A percentile compares a stretch with the other conserved stretches of the same genome.
Evolutionary conservation across 495 filamentous ascomycete genomes (phyloP).

Genomic region (Rostrohypoxylon terebratum): DNA sequence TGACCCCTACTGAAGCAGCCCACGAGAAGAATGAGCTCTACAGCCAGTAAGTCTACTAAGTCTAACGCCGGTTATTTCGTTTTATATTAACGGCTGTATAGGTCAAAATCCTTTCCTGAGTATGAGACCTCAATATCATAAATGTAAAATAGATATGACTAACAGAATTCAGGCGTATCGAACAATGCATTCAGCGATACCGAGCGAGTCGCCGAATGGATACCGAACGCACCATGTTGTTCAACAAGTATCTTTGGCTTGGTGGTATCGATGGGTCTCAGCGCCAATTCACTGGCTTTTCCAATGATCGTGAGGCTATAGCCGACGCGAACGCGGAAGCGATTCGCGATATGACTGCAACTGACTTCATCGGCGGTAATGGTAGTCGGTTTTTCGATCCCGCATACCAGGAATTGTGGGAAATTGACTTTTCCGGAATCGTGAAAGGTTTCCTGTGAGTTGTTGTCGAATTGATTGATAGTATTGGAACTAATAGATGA

Average conservation of each 20-base stretch:
- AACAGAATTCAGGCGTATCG: conserved; percentile 71
- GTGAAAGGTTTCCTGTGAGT: conserved; percentile 81
- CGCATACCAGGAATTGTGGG: conserved; percentile 65
- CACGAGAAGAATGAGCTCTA: conserved; percentile 71
- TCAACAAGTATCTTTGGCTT: conserved; percentile 81
- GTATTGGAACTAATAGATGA: conserved; percentile 44
- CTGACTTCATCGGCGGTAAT: conserved; percentile 64
- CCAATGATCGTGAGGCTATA: conserved; percentile 62
- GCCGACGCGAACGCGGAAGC: conserved; percentile 68
- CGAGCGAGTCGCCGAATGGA: conserved; percentile 79
- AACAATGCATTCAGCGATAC: conserved; percentile 87
- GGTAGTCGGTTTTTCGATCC: conserved; percentile 60
- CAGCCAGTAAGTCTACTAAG: conserved; percentile 54
- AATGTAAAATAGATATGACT: conserved; percentile 3
- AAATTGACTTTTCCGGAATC: conserved; percentile 83
- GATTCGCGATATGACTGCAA: conserved; percentile 70
- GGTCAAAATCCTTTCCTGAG: conserved; percentile 54
- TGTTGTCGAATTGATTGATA: conserved; percentile 20
- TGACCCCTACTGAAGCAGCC: conserved; percentile 73
- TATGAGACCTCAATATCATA: conserved; percentile 38
- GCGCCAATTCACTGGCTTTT: conserved; percentile 75
- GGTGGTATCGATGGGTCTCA: conserved; percentile 80
- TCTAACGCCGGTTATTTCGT: conserved; percentile 24
- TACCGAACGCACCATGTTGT: conserved; percentile 67
- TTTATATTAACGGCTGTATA: conserved; percentile 38